phyloP scores from a whole-genome alignment of 1,284 basidiomycete genomes.

The Anthracocystis walkeri region DNA sequence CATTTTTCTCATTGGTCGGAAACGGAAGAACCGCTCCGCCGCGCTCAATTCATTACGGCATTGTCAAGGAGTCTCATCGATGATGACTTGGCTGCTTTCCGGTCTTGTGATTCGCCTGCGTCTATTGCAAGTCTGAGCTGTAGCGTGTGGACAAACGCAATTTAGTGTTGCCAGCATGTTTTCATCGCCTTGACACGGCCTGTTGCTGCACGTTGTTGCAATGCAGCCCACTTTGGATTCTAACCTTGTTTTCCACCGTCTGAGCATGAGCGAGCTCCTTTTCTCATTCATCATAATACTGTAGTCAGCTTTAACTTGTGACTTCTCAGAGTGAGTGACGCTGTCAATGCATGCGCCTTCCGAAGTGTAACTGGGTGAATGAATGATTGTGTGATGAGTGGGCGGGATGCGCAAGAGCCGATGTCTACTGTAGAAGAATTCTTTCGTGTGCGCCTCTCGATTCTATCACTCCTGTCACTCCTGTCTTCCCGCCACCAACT shows the following conservation, averaged over 20 bases:
- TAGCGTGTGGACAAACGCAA: no score
- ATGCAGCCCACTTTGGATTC: no score
- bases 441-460: neutral
- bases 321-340: neutral
- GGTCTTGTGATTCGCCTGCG: no score
- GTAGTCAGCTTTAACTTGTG: neutral
- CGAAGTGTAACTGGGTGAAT: neutral
- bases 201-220: no score
- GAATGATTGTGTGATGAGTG: neutral
- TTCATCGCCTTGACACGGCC: no score
- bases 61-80: no score
- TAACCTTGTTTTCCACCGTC: neutral
- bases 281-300: neutral
- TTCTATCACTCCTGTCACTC: neutral
- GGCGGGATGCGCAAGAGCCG: neutral
- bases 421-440: neutral
- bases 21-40: neutral
- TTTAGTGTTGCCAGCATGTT: no score
- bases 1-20: slow-evolving; percentile 11
- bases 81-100: no score
- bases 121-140: no score
- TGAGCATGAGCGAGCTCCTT: no score
- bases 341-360: neutral
- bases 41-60: no score
- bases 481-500: neutral